A percentile compares a stretch with the other conserved stretches of the same genome.
These are phyloP conservation scores for Backusella australiensis DNA, from an alignment of 192 early-diverging fungal genomes.

Conservation along the genomic window DNA sequence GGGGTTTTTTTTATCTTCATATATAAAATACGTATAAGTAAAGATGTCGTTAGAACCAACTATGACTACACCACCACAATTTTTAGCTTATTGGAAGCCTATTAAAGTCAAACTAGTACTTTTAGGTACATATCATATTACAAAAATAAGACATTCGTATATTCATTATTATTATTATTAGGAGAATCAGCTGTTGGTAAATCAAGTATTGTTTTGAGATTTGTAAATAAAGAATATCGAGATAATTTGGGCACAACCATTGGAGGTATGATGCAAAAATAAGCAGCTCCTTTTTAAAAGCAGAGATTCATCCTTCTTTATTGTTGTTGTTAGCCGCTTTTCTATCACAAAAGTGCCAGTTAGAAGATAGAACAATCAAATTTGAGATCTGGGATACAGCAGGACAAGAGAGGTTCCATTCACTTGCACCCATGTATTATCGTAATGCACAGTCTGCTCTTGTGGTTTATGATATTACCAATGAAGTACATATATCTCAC, in stretches of 20 bases:
- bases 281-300: neutral
- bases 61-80: neutral
- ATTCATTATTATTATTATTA: slow-evolving; percentile 14
- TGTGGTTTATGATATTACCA: slow-evolving; percentile 96
- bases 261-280: slow-evolving; percentile 57
- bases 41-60: neutral
- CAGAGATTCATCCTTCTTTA: neutral
- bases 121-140: slow-evolving; percentile 50
- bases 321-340: slow-evolving; percentile 62
- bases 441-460: slow-evolving; percentile 96
- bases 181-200: slow-evolving; percentile 96
- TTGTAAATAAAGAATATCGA: slow-evolving; percentile 95
- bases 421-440: slow-evolving; percentile 96
- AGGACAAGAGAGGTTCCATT: slow-evolving; percentile 96
- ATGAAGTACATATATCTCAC: slow-evolving; percentile 42
- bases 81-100: slow-evolving; percentile 53
- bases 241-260: slow-evolving; percentile 99
- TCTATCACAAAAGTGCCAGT: slow-evolving; percentile 92
- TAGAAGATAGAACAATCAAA: slow-evolving; percentile 85
- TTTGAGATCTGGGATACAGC: slow-evolving; percentile 91
- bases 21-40: neutral
- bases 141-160: neutral
- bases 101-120: slow-evolving; percentile 95
- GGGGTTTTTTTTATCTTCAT: neutral
- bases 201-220: slow-evolving; percentile 91